Evolutionary conservation across 176 grass and related monocot species (phyloP), one percentile per base, ranked within the genome.

Genomic region (Raddia guianensis): DNA sequence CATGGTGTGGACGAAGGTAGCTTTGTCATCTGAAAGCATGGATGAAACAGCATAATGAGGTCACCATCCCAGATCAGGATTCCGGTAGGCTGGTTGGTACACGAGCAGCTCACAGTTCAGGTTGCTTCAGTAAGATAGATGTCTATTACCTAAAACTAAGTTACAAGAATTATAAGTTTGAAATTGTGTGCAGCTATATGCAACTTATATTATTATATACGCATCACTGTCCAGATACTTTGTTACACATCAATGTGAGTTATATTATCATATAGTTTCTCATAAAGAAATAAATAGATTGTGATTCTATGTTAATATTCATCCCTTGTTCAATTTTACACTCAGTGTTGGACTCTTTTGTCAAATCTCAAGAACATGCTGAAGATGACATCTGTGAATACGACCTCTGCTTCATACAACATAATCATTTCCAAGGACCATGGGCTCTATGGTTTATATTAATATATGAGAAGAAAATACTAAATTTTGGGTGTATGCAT

Each of bases 111-210:
- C 86, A 85, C 79, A 89, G 74, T 82, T 89, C 86, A 85, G 68
- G 82, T 74, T 75, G 40, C 63, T 89, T 70, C 87, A 87, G 87
- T 70, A 73, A 87, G 75, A 82, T 85, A 68, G 82, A 77, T 20
- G 37, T 82, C 74, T 88, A 63, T 85, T 90, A 90, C 81, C 85
- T 78, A 33, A 85, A 74, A 74, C 76, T 43, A 82, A 85, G 76
- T 90, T 87, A 83, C 20, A 74, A 75, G 48, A 83, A 84, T 37
- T 85, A 87, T 74, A 87, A 66, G 49, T 80, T 89, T 86, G 68
- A 66, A 87, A 78, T 42, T 77, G 81, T 93, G 88, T 90, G 86
- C 80, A 93, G 91, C 75, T 77, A 51, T 88, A 88, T 82, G 85
- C 87, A 87, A 87, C 59, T 85, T 80, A 81, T 75, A 83, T 82